Conservation (phyloP, 169 alveolate species). For the Plasmodium fragile region DNA sequence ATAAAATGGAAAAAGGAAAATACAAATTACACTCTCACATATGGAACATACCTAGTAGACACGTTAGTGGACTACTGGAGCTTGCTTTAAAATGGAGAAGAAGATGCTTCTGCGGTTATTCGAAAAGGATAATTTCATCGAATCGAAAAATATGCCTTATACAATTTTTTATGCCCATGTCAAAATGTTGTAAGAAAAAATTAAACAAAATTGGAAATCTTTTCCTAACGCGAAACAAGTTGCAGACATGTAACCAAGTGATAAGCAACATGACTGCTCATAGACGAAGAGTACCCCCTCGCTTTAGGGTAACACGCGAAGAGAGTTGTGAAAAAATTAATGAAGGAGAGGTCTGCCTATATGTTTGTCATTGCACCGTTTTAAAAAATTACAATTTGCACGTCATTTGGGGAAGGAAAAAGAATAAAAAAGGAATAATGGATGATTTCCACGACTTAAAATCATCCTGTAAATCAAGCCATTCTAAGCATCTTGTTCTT, state of each 20-base stretch:
- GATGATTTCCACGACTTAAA: neutral
- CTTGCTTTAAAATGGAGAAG: neutral
- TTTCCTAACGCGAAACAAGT: neutral
- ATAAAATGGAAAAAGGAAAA: neutral
- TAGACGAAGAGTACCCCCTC: neutral
- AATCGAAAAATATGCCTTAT: neutral
- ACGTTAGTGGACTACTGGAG: neutral
- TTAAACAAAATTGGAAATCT: neutral
- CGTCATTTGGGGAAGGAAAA: neutral
- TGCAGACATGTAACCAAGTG: neutral
- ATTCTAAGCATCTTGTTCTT: neutral
- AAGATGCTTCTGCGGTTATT: neutral
- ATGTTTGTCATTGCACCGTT: neutral
- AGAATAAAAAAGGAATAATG: neutral
- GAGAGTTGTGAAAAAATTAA: neutral
- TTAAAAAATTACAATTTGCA: neutral
- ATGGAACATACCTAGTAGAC: neutral
- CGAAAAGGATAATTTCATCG: neutral
- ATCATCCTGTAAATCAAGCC: neutral
- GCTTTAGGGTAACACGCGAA: neutral
- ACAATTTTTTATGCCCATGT: neutral
- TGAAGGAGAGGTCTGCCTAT: neutral
- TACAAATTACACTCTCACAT: neutral
- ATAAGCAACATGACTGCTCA: neutral
- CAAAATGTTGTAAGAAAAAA: slow-evolving; percentile 1